Conservation (phyloP, 2,329 filamentous ascomycete species). For the Pseudogymnoascus sp. region DNA sequence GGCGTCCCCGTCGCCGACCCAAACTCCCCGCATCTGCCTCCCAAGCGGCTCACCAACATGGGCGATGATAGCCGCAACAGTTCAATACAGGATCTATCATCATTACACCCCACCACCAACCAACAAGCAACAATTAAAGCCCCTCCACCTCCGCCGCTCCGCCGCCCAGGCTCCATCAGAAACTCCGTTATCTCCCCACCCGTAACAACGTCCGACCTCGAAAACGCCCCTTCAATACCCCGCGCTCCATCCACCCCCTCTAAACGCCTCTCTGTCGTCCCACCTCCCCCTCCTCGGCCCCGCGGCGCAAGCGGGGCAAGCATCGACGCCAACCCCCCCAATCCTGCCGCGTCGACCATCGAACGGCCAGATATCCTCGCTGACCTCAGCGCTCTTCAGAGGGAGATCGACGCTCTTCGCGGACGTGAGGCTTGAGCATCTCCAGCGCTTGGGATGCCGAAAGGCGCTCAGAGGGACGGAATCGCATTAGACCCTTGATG, state of each 20-base stretch:
- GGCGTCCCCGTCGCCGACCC: constrained; percentile 26
- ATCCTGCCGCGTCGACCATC: constrained; percentile 15
- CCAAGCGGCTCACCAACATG: constrained; percentile 22
- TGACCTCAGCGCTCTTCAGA: constrained; percentile 63
- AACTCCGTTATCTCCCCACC: constrained; percentile 18
- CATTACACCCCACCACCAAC: constrained; percentile 13
- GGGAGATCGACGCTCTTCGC: constrained; percentile 65
- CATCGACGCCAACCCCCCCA: constrained; percentile 21
- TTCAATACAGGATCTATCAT: constrained; percentile 13
- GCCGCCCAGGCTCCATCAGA: constrained; percentile 23
- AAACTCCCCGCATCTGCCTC: constrained; percentile 20
- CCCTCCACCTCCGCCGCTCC: constrained; percentile 29
- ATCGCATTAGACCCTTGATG: background rate
- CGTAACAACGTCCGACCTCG: constrained; percentile 21
- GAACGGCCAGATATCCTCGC: constrained; percentile 56
- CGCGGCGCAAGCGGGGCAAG: constrained; percentile 33
- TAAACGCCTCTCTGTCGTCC: constrained; percentile 24
- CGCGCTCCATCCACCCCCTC: constrained; percentile 36
- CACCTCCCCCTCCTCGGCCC: constrained; percentile 31
- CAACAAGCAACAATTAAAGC: constrained; percentile 17
- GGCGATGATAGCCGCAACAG: constrained; percentile 23
- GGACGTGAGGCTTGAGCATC: constrained; percentile 22
- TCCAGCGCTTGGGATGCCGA: constrained; percentile 5
- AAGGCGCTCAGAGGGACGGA: background rate
- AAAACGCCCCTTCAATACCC: constrained; percentile 17